Evolutionary conservation across 495 filamentous ascomycete species (phyloP).

Genomic region (Hypomontagnella monticulosa): DNA sequence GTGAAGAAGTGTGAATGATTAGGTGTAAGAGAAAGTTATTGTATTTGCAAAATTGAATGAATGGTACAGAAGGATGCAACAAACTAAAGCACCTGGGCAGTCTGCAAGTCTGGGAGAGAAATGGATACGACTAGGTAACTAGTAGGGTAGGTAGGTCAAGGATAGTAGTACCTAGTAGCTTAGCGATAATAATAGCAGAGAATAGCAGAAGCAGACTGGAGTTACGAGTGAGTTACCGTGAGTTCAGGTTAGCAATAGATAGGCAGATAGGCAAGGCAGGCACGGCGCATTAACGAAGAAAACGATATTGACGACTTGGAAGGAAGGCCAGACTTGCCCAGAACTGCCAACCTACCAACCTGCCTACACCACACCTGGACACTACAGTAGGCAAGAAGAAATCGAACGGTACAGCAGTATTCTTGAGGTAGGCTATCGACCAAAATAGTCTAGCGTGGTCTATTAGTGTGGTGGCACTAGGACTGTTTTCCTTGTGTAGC

Average conservation of each 20-base stretch:
- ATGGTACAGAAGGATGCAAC: slow-evolving; percentile 29
- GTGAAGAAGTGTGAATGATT: slow-evolving; percentile 25
- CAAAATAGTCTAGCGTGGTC: slow-evolving; percentile 24
- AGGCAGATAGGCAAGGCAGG: slow-evolving; percentile 28
- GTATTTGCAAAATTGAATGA: slow-evolving; percentile 38
- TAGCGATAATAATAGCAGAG: slow-evolving; percentile 24
- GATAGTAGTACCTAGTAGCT: too few relatives aligned
- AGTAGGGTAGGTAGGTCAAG: slow-evolving; percentile 1
- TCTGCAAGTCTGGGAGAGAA: neutral
- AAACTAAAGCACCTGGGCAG: slow-evolving; percentile 28
- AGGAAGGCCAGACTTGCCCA: slow-evolving; percentile 20
- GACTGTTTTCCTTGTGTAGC: slow-evolving; percentile 43
- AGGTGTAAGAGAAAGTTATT: slow-evolving; percentile 25
- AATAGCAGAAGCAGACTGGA: too few relatives aligned
- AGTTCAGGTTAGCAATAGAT: slow-evolving; percentile 28
- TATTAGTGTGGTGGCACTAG: slow-evolving; percentile 42
- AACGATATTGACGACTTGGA: slow-evolving; percentile 18
- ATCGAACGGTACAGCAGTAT: slow-evolving; percentile 9
- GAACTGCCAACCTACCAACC: neutral
- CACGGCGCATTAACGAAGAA: slow-evolving; percentile 28
- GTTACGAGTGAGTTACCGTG: slow-evolving; percentile 6
- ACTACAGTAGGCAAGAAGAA: neutral
- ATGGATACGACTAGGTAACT: too few relatives aligned
- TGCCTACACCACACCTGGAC: too few relatives aligned
- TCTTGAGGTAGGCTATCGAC: slow-evolving; percentile 32